These are phyloP conservation scores for Ganoderma meredithae DNA, from an alignment of 1,284 basidiomycete genomes.

Conservation along the genomic window DNA sequence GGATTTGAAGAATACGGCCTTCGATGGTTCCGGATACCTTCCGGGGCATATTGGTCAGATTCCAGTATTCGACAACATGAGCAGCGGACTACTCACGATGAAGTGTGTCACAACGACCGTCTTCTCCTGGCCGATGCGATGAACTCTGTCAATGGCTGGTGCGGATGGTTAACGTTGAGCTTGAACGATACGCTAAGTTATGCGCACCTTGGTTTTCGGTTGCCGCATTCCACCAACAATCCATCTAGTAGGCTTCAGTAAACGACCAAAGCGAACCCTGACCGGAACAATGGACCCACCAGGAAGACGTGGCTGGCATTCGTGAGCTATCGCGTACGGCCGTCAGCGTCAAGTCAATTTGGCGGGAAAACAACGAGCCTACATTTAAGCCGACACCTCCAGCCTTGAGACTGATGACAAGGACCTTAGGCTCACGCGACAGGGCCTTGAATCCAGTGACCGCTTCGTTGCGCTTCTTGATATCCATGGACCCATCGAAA, in stretches of 20 bases:
- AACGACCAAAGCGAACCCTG: background rate
- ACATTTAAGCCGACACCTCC: conserved; percentile 94
- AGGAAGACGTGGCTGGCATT: conserved; percentile 88
- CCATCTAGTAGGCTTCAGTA: conserved; percentile 67
- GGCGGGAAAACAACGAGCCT: conserved; percentile 17
- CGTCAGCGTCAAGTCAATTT: background rate
- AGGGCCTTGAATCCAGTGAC: conserved; percentile 78
- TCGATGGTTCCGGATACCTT: conserved; percentile 80
- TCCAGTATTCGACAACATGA: background rate
- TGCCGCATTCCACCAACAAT: conserved; percentile 96
- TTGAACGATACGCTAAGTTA: conserved; percentile 30
- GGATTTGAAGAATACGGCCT: conserved; percentile 86
- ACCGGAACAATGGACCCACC: conserved; percentile 49
- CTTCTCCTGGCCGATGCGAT: conserved; percentile 85
- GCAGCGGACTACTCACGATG: conserved; percentile 65
- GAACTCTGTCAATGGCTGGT: conserved; percentile 82
- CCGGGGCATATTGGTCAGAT: background rate
- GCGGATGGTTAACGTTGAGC: conserved; percentile 25
- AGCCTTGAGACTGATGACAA: conserved; percentile 92
- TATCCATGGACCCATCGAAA: conserved; percentile 95
- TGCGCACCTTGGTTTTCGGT: conserved; percentile 86
- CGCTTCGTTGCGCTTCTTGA: conserved; percentile 82
- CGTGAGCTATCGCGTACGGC: conserved; percentile 57
- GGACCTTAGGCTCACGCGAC: conserved; percentile 75
- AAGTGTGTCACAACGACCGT: conserved; percentile 92